Percentiles rank a stretch among this genome's conserved stretches.
phyloP scores from a whole-genome alignment of 768 basidiomycete genomes.

The Pholiota molesta region DNA sequence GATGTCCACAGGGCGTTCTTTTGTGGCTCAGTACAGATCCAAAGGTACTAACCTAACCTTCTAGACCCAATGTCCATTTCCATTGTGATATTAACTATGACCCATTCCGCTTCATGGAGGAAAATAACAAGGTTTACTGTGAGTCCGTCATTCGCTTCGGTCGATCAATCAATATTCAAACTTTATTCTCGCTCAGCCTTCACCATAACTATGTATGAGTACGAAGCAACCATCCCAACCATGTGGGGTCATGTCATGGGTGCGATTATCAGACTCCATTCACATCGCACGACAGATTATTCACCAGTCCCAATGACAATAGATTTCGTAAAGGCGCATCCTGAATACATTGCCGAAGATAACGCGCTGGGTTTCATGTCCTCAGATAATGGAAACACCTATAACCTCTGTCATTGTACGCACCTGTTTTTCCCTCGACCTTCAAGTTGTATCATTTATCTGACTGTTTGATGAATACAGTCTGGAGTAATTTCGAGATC shows the following conservation, averaged over 20 bases:
- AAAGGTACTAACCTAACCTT: not conserved
- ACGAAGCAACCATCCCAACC: slow-evolving; percentile 71
- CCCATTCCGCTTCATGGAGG: slow-evolving; percentile 75
- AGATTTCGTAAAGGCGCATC: slow-evolving; percentile 60
- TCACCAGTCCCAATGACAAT: not conserved
- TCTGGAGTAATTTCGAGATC: slow-evolving; percentile 75
- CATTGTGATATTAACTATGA: slow-evolving; percentile 69
- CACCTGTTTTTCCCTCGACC: slow-evolving; percentile 10
- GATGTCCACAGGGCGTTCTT: not conserved
- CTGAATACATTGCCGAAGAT: slow-evolving; percentile 56
- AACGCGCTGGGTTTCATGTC: slow-evolving; percentile 65
- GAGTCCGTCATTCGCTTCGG: slow-evolving; percentile 1
- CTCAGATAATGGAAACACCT: slow-evolving; percentile 52
- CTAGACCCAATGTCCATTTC: slow-evolving; percentile 71
- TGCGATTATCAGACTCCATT: slow-evolving; percentile 23
- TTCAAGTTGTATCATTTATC: not conserved
- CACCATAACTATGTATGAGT: slow-evolving; percentile 77
- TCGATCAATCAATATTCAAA: no score
- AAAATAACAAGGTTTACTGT: slow-evolving; percentile 71
- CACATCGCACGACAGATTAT: not conserved
- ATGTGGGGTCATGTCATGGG: slow-evolving; percentile 75
- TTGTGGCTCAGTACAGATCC: not conserved
- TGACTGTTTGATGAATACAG: slow-evolving; percentile 24
- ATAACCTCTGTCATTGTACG: slow-evolving; percentile 77
- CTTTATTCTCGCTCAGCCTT: slow-evolving; percentile 37